Evolutionary conservation across 495 filamentous ascomycete species (phyloP).

Genomic region (Parathielavia appendiculata): DNA sequence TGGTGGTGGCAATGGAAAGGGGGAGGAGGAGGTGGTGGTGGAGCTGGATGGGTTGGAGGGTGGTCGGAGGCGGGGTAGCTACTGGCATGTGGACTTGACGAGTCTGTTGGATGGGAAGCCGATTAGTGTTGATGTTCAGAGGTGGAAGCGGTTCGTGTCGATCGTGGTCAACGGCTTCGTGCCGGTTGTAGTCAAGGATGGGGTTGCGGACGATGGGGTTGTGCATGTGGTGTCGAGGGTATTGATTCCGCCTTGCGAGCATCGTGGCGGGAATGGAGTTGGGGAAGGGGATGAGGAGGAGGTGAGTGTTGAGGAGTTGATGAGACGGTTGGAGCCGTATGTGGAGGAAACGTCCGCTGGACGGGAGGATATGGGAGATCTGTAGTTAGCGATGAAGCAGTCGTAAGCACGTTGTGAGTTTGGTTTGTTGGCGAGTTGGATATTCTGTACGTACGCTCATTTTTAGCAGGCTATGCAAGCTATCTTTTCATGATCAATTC

Average conservation of each 20-base stretch:
- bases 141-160: conserved; percentile 54
- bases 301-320: conserved; percentile 28
- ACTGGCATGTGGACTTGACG: conserved; percentile 58
- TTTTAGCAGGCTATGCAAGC: no score
- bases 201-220: conserved; percentile 65
- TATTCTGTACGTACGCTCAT: not conserved
- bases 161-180: conserved; percentile 69
- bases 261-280: conserved; percentile 24
- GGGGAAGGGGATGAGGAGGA: conserved; percentile 20
- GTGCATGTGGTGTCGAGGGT: conserved; percentile 67
- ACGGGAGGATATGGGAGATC: conserved; percentile 6
- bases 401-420: no score
- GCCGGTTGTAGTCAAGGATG: conserved; percentile 58
- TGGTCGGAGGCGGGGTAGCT: no score
- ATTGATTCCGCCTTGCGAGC: conserved; percentile 64
- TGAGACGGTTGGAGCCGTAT: conserved; percentile 27
- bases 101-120: conserved; percentile 57
- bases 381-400: conserved; percentile 10
- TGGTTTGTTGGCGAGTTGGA: not conserved
- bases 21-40: conserved; percentile 18
- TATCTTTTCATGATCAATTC: no score
- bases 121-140: conserved; percentile 62
- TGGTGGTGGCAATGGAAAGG: conserved; percentile 19
- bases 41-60: no score
- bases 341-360: conserved; percentile 13